A percentile compares a stretch with the other conserved stretches of the same genome.
Evolutionary conservation across 2,329 filamentous ascomycete species (phyloP).

Genomic region (Nigrospora sphaerica): DNA sequence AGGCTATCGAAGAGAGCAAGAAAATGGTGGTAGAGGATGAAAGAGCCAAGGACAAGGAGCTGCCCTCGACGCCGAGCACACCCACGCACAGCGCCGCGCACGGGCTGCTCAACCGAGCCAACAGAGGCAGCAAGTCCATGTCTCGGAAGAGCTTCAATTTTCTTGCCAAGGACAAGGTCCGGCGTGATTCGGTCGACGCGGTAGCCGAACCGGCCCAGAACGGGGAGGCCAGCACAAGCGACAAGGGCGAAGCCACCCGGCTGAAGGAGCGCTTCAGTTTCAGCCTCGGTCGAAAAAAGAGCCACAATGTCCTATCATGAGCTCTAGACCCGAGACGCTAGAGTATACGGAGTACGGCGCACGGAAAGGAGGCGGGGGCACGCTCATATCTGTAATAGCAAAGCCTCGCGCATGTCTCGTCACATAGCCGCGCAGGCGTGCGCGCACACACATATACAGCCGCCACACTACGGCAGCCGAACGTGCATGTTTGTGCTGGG

Average conservation of each 20-base stretch:
- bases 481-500: too few relatives aligned
- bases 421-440: too few relatives aligned
- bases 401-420: too few relatives aligned
- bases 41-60: conserved; percentile 45
- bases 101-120: conserved; percentile 57
- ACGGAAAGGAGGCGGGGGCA: too few relatives aligned
- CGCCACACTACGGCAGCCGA: too few relatives aligned
- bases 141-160: conserved; percentile 69
- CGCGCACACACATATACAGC: too few relatives aligned
- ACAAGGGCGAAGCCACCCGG: conserved; percentile 37
- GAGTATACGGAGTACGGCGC: too few relatives aligned
- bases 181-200: conserved; percentile 24
- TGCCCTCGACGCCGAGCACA: conserved; percentile 13
- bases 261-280: conserved; percentile 61
- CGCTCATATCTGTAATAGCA: too few relatives aligned
- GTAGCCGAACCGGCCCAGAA: conserved; percentile 19
- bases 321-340: background rate
- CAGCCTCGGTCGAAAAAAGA: conserved; percentile 65
- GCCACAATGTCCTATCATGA: conserved; percentile 36
- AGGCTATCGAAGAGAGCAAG: conserved; percentile 49
- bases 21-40: conserved; percentile 45
- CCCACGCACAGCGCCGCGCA: conserved; percentile 18
- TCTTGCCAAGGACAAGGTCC: conserved; percentile 45
- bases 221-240: conserved; percentile 20
- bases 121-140: conserved; percentile 70